phyloP scores from a whole-genome alignment of 371 early-diverging fungal genomes.

The Lichtheimia corymbifera region DNA sequence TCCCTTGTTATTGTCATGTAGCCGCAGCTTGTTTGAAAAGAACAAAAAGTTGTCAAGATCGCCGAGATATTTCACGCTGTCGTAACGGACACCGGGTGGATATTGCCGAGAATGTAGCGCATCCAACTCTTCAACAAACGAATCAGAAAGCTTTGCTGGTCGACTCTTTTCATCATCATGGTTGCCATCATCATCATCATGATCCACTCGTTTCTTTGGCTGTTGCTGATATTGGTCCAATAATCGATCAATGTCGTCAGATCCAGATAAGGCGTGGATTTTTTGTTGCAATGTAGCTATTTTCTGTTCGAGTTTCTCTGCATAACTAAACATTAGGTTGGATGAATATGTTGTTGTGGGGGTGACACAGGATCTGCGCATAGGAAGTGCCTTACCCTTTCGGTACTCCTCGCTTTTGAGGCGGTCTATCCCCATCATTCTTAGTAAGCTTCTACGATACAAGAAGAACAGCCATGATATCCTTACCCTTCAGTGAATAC shows the following conservation, averaged over 20 bases:
- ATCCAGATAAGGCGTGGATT: conserved; percentile 10
- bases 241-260: conserved; percentile 1
- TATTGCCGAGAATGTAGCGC: conserved; percentile 15
- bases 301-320: conserved; percentile 48
- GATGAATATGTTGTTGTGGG: neutral
- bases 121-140: conserved; percentile 29
- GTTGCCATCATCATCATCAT: neutral
- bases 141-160: conserved; percentile 35
- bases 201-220: neutral
- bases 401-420: conserved; percentile 37
- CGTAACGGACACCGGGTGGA: conserved; percentile 22
- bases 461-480: too few species aligned
- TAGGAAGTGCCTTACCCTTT: conserved; percentile 25
- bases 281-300: conserved; percentile 37
- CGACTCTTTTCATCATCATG: conserved; percentile 7
- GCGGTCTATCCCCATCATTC: conserved; percentile 4
- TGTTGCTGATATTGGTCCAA: conserved; percentile 25
- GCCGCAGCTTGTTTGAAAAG: conserved; percentile 40
- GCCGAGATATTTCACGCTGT: conserved; percentile 43
- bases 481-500: conserved; percentile 23
- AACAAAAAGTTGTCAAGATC: conserved; percentile 45
- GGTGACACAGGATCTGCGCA: neutral
- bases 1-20: conserved; percentile 13
- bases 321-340: conserved; percentile 24
- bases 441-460: neutral